A percentile compares a stretch with the other conserved stretches of the same genome.
Evolutionary conservation across 2,329 filamentous ascomycete genomes (phyloP).

Genomic region (Aspergillus aculeatus): DNA sequence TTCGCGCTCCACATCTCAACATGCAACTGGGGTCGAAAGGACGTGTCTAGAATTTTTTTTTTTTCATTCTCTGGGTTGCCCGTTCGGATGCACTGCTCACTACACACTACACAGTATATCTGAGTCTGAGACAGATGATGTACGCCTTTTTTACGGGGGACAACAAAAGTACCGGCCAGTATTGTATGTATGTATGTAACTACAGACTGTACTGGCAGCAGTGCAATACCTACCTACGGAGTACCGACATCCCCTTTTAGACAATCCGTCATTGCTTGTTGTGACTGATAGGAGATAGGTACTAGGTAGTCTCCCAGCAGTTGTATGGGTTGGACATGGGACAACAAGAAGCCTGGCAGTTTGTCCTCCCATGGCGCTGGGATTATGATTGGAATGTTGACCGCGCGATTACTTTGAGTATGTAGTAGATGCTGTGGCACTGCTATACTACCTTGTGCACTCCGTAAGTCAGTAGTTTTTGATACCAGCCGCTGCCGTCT

Average conservation of each 20-base stretch:
- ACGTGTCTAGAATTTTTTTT: conserved; percentile 17
- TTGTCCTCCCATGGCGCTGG: neutral
- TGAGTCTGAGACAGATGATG: conserved; percentile 20
- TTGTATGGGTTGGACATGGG: neutral
- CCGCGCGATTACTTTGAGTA: neutral
- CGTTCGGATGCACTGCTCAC: neutral
- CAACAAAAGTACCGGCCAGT: conserved; percentile 10
- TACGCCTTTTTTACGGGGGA: neutral
- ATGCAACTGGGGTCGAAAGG: conserved; percentile 8
- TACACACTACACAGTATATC: neutral
- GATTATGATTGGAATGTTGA: neutral
- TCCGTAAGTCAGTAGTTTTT: too few relatives aligned
- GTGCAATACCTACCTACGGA: too few relatives aligned
- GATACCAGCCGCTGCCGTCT: too few relatives aligned
- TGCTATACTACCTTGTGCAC: too few relatives aligned
- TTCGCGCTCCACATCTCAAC: conserved; percentile 8
- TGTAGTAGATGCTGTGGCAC: neutral
- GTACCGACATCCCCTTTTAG: too few relatives aligned
- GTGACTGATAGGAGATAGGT: neutral
- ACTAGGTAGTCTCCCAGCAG: neutral
- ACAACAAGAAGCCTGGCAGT: neutral
- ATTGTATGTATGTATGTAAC: too few relatives aligned
- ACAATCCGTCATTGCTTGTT: too few relatives aligned
- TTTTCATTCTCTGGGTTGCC: conserved; percentile 6
- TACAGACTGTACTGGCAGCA: neutral